Evolutionary conservation across 2,329 filamentous ascomycete genomes (phyloP).

Genomic region (Epichloe hybrida): DNA sequence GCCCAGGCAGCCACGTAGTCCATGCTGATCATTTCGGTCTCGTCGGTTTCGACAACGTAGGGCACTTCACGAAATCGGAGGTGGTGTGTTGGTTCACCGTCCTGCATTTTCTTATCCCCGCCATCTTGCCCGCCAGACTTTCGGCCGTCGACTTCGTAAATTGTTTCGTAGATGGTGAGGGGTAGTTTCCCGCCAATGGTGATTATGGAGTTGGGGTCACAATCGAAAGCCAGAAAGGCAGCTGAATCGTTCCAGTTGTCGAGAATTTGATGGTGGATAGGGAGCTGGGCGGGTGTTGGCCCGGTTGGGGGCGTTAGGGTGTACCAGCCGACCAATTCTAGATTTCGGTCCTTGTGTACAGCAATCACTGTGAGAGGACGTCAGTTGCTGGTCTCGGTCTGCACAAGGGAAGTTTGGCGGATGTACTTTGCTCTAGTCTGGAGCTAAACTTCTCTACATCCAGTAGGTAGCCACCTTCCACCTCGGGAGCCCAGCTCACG

Average conservation of each 20-base stretch:
- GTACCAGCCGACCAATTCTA: slow-evolving; percentile 89
- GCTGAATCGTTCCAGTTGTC: slow-evolving; percentile 68
- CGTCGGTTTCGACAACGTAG: slow-evolving; percentile 83
- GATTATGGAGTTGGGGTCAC: slow-evolving; percentile 38
- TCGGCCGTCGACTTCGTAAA: slow-evolving; percentile 55
- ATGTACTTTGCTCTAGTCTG: slow-evolving; percentile 72
- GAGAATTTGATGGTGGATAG: slow-evolving; percentile 67
- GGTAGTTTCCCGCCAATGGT: slow-evolving; percentile 69
- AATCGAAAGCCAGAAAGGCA: slow-evolving; percentile 80
- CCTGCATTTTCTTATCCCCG: slow-evolving; percentile 62
- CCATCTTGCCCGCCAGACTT: slow-evolving; percentile 29
- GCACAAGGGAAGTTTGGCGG: neutral
- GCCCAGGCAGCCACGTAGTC: slow-evolving; percentile 82
- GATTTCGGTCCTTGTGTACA: slow-evolving; percentile 70
- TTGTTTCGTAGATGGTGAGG: slow-evolving; percentile 80
- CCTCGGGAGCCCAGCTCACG: slow-evolving; percentile 27
- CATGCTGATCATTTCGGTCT: slow-evolving; percentile 96
- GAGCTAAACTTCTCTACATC: slow-evolving; percentile 60
- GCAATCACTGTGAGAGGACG: slow-evolving; percentile 52
- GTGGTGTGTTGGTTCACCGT: slow-evolving; percentile 40
- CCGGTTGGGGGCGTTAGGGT: slow-evolving; percentile 61
- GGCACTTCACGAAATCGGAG: slow-evolving; percentile 72
- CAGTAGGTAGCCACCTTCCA: slow-evolving; percentile 46
- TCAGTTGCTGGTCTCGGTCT: neutral
- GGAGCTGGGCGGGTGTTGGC: slow-evolving; percentile 53